phyloP scores from a whole-genome alignment of 2,329 filamentous ascomycete genomes.

The Ambrosiella xylebori region DNA sequence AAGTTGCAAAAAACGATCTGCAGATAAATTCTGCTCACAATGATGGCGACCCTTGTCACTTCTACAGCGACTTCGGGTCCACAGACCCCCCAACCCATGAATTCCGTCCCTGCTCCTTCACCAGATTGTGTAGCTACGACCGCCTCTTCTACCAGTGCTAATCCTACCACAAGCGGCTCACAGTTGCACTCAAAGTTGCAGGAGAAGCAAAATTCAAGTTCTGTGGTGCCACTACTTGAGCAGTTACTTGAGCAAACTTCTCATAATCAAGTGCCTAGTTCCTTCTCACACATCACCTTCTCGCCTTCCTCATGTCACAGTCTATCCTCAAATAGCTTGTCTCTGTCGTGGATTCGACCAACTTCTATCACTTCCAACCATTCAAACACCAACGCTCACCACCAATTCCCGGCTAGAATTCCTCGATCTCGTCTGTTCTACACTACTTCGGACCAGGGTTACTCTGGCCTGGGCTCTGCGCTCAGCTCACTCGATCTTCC shows the following conservation, averaged over 20 bases:
- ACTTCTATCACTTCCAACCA: conserved; percentile 5
- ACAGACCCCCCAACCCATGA: conserved; percentile 5
- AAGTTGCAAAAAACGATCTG: neutral
- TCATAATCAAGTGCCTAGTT: neutral
- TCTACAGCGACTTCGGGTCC: neutral
- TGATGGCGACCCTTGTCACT: neutral
- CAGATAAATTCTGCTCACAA: neutral
- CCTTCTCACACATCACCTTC: neutral
- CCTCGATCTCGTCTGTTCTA: conserved; percentile 13
- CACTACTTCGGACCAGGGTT: conserved; percentile 11
- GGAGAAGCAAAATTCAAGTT: neutral
- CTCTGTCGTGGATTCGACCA: conserved; percentile 9
- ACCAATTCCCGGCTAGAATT: conserved; percentile 11
- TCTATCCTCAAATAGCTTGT: neutral
- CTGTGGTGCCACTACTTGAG: neutral
- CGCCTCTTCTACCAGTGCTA: conserved; percentile 1
- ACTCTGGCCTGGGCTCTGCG: conserved; percentile 2
- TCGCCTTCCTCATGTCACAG: neutral
- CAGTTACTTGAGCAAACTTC: conserved; percentile 1
- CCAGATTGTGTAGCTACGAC: conserved; percentile 5
- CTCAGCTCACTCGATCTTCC: conserved; percentile 12
- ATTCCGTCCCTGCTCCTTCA: conserved; percentile 8
- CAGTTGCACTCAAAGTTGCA: conserved; percentile 6
- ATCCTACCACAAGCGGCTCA: conserved; percentile 1
- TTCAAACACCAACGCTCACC: conserved; percentile 1